These are phyloP conservation scores for Sarocladium strictum DNA, from an alignment of 2,329 filamentous ascomycete species.

Conservation along the genomic window DNA sequence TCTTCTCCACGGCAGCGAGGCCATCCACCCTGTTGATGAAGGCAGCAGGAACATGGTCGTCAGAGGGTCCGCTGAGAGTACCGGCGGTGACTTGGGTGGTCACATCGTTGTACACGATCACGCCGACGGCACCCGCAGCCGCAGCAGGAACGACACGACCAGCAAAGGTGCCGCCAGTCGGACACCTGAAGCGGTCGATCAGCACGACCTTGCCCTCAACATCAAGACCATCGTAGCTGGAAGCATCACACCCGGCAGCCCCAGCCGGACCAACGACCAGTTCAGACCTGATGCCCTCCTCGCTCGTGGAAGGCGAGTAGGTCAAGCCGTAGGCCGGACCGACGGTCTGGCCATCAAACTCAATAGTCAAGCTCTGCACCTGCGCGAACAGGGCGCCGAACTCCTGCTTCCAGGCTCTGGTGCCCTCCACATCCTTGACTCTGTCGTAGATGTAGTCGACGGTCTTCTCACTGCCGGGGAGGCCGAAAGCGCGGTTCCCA, in stretches of 20 bases:
- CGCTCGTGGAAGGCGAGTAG: constrained; percentile 24
- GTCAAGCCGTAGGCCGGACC: constrained; percentile 22
- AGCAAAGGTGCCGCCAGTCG: constrained; percentile 24
- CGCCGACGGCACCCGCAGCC: constrained; percentile 22
- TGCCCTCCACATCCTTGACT: constrained; percentile 31
- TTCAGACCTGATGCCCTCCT: constrained; percentile 21
- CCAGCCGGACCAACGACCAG: constrained; percentile 23
- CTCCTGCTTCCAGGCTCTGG: constrained; percentile 38
- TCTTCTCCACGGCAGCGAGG: constrained; percentile 20
- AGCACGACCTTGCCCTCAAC: constrained; percentile 25
- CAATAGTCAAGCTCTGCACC: constrained; percentile 33
- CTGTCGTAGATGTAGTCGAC: constrained; percentile 43
- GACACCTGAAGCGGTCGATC: constrained; percentile 24
- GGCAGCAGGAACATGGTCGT: constrained; percentile 21
- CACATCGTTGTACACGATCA: constrained; percentile 25
- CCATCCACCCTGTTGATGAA: constrained; percentile 26
- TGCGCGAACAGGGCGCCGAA: constrained; percentile 39
- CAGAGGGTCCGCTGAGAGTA: constrained; percentile 19
- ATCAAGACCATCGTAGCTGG: constrained; percentile 20
- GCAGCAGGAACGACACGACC: constrained; percentile 23
- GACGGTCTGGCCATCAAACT: constrained; percentile 14
- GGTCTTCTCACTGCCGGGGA: constrained; percentile 42
- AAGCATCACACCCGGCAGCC: constrained; percentile 17
- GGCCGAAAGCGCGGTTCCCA: constrained; percentile 47
- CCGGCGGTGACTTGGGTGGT: constrained; percentile 24